Percentiles rank a stretch among this genome's conserved stretches.
Evolutionary conservation across 805 yeast genomes (phyloP).

Genomic region (Candida methanosorbosa): DNA sequence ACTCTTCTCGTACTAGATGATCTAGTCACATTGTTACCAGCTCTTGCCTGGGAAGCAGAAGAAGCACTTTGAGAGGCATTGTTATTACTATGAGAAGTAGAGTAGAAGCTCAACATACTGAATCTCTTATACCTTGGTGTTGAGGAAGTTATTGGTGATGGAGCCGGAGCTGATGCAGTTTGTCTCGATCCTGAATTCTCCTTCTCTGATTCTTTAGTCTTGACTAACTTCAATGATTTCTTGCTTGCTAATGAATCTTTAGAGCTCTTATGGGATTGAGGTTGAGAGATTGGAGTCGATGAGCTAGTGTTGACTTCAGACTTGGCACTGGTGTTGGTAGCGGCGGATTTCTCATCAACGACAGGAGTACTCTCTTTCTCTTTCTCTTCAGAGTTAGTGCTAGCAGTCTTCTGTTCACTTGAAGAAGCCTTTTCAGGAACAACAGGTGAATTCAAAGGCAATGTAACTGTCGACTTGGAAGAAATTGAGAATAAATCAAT

Average conservation of each 20-base stretch:
- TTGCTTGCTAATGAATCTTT: not conserved
- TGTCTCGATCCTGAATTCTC: not conserved
- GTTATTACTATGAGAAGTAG: conserved; percentile 7
- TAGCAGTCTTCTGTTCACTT: not conserved
- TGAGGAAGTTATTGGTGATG: not conserved
- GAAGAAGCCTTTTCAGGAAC: not conserved
- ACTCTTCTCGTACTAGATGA: conserved; percentile 1
- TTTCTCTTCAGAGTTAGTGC: conserved; percentile 2
- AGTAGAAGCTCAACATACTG: conserved; percentile 23
- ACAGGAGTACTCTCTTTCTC: not conserved
- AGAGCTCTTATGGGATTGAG: not conserved
- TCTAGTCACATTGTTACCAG: conserved; percentile 1
- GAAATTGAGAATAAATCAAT: conserved; percentile 20
- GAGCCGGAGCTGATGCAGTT: not conserved
- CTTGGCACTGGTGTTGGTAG: not conserved
- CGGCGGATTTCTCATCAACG: not conserved
- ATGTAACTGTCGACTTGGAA: conserved; percentile 10
- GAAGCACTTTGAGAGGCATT: not conserved
- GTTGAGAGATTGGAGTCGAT: not conserved
- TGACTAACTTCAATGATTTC: not conserved
- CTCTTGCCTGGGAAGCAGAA: not conserved
- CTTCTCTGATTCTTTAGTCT: too few relatives aligned
- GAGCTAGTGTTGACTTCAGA: not conserved
- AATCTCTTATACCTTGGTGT: conserved; percentile 19
- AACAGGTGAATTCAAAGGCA: not conserved